Base-by-base conservation (phyloP, 169 alveolate species). In the Cryptosporidium bovis region DNA sequence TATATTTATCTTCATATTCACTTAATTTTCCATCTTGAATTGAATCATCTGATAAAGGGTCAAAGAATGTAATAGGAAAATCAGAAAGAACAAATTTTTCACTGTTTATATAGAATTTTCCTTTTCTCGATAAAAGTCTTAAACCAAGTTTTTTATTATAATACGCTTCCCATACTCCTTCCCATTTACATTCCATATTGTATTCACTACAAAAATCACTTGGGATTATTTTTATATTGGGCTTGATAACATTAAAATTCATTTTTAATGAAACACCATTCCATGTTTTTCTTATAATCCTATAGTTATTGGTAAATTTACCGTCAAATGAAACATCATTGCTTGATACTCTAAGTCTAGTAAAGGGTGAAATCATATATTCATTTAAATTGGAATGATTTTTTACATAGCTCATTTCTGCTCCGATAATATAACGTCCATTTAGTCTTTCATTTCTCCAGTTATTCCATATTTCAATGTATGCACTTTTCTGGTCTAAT, bases 131-230 rank as follows among this genome's bases (percentile, higher is more conserved):
- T 24, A 77, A 31, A 6, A 77, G 31, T 56, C 40, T 40, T 15
- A 77, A 29, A 24, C 31, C 55, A 20, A 62, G 12, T 31, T 24
- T 29, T 4, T 18, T 12, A 3, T 62, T 71, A 6, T 46, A 24
- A 44, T 77, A 44, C 8, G 46, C 18, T 13, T 77, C 71, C 87
- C 87, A 77, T 12, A 77, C 20, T 62, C 87, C 87, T n/a, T 77
- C 77, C 87, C 87, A 77, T 4, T 36, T 56, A 60, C 65, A 56
- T 15, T 29, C 20, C 12, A 77, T 20, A 16, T 36, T 18, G 24
- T 56, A 46, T 13, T 77, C 87, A 60, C 24, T 40, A 2, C 60
- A 77, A 18, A 44, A 77, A 24, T 62, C 24, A 13, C 18, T 50
- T 60, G 87, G 87, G 4, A 77, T 27, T 34, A 77, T 16, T 12